These are phyloP conservation scores for Cladosporium sp. DNA, from an alignment of 2,329 filamentous ascomycete species.

Conservation along the genomic window DNA sequence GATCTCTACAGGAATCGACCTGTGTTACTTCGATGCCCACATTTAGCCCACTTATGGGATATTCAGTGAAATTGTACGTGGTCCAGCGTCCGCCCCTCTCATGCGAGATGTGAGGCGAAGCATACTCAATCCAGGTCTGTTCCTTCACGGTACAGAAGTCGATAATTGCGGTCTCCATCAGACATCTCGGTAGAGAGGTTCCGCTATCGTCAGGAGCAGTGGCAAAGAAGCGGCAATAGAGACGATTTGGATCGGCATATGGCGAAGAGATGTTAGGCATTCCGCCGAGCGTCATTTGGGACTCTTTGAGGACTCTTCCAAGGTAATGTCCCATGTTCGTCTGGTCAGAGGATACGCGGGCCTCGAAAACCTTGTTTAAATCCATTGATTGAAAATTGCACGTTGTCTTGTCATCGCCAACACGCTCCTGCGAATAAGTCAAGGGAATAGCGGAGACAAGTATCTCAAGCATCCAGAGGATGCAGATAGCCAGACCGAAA, in stretches of 20 bases:
- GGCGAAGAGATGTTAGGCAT: not conserved
- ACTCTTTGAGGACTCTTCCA: not conserved
- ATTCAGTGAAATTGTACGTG: not conserved
- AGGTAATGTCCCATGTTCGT: not conserved
- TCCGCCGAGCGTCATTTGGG: not conserved
- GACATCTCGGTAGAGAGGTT: not conserved
- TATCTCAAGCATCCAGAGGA: too few species aligned
- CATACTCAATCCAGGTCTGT: not conserved
- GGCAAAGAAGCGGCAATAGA: not conserved
- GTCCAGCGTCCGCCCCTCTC: not conserved
- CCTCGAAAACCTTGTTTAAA: not conserved
- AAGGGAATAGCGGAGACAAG: too few species aligned
- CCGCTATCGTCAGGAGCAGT: not conserved
- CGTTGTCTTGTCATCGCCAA: not conserved
- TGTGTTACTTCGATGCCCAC: not conserved
- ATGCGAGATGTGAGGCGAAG: not conserved
- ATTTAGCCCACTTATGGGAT: not conserved
- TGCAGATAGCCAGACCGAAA: not conserved
- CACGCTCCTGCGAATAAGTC: not conserved
- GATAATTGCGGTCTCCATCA: not conserved
- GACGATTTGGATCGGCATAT: not conserved
- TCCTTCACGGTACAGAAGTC: not conserved
- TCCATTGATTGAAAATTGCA: not conserved
- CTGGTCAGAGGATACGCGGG: not conserved
- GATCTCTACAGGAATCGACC: not conserved